phyloP scores from a whole-genome alignment of 305 asterid species.

The Euphrasia arctica region DNA sequence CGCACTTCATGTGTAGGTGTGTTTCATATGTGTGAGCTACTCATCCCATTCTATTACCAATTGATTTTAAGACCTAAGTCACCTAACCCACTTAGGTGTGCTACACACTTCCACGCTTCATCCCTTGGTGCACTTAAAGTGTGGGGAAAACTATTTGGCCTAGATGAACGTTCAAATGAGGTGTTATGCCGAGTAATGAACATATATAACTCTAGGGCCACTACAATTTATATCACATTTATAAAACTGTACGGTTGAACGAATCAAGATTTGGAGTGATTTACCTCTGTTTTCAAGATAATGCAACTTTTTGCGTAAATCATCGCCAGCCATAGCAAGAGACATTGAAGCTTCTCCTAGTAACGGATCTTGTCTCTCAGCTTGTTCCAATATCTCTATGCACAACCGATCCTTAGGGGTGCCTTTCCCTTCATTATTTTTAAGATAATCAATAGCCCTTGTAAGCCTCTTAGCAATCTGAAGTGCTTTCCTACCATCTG shows the following conservation, averaged over 20 bases:
- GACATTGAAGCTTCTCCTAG: conserved; percentile 92
- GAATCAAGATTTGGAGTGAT: conserved; percentile 3
- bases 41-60: too few species aligned
- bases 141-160: conserved; percentile 3
- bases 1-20: too few species aligned
- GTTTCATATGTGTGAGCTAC: too few species aligned
- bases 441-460: conserved; percentile 62
- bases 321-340: conserved; percentile 97
- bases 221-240: neutral
- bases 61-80: too few species aligned
- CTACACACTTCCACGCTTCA: too few species aligned
- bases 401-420: conserved; percentile 81
- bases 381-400: conserved; percentile 94
- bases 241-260: conserved; percentile 16
- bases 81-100: too few species aligned
- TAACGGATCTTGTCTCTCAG: conserved; percentile 83
- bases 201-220: conserved; percentile 8
- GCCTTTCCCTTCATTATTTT: conserved; percentile 61
- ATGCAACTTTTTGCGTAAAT: conserved; percentile 64
- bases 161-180: conserved; percentile 5
- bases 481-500: conserved; percentile 89
- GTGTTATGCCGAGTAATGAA: neutral
- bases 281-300: conserved; percentile 96
- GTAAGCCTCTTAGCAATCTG: conserved; percentile 90
- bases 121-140: too few species aligned